phyloP scores from a whole-genome alignment of 176 grass and related monocot species.

The Zea mays region DNA sequence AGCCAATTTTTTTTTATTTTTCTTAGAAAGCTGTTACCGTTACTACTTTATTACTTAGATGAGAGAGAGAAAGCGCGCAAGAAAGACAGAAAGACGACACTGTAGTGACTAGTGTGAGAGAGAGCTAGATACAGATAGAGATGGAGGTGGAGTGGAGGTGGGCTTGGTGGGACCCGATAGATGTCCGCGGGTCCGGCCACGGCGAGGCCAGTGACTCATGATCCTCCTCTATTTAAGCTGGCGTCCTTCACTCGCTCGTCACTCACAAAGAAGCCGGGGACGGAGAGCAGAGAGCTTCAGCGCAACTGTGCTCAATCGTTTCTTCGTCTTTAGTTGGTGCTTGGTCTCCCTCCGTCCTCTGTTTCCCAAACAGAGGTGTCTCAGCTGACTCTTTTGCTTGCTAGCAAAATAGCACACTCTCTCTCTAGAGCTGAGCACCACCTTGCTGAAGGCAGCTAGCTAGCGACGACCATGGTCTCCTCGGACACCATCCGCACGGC shows the following conservation, averaged over 20 bases:
- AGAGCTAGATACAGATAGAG: neutral
- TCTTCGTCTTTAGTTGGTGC: neutral
- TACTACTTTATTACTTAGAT: too few relatives aligned
- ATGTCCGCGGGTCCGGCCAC: neutral
- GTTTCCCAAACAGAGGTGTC: neutral
- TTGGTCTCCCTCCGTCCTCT: neutral
- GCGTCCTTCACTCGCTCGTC: neutral
- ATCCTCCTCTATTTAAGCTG: neutral
- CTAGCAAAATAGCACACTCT: neutral
- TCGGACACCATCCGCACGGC: slow-evolving; percentile 5
- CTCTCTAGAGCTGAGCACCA: neutral
- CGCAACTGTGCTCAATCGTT: neutral
- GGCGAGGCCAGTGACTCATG: neutral
- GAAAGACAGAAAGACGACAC: neutral
- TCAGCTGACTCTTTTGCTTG: neutral
- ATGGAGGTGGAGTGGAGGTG: neutral
- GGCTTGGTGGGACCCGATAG: neutral
- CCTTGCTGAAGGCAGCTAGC: neutral
- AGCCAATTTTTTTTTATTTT: too few relatives aligned
- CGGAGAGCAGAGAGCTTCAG: neutral
- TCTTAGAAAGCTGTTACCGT: too few relatives aligned
- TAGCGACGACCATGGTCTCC: neutral
- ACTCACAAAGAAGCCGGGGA: neutral
- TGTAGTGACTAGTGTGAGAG: neutral
- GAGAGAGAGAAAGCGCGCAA: too few relatives aligned